phyloP scores from a whole-genome alignment of 1,139 yeast species.

The Hemisphaericaspora xylofermentans region DNA sequence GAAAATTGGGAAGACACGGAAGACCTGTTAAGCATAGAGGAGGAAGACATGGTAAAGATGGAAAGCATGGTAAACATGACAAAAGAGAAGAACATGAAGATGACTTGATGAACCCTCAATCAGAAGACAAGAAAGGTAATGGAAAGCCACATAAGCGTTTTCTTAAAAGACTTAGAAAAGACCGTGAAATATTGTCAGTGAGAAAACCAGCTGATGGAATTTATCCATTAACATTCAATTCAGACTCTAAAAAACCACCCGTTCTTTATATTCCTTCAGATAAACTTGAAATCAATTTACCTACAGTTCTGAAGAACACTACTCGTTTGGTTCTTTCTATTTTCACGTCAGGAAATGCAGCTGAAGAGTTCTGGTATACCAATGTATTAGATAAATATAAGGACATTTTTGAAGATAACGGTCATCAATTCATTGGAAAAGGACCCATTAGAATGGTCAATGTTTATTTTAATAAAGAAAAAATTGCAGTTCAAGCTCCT shows the following conservation, averaged over 20 bases:
- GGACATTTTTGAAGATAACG: slow-evolving; percentile 33
- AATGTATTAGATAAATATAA: slow-evolving; percentile 54
- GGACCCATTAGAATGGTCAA: slow-evolving; percentile 63
- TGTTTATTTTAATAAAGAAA: slow-evolving; percentile 49
- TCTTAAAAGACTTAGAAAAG: background rate
- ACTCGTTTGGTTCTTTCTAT: slow-evolving; percentile 59
- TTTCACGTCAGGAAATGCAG: slow-evolving; percentile 72
- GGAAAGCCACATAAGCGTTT: background rate
- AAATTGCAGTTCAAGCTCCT: slow-evolving; percentile 53
- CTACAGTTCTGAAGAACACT: slow-evolving; percentile 47
- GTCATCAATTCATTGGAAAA: slow-evolving; percentile 49
- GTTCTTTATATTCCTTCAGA: slow-evolving; percentile 43
- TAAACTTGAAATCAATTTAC: slow-evolving; percentile 35
- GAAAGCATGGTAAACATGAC: slow-evolving; percentile 1
- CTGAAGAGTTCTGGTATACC: slow-evolving; percentile 83
- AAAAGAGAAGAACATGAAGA: background rate
- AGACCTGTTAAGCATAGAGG: background rate
- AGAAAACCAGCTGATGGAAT: slow-evolving; percentile 33
- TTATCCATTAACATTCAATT: slow-evolving; percentile 28
- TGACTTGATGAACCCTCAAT: background rate
- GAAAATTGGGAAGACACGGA: slow-evolving; percentile 1
- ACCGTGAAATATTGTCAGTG: slow-evolving; percentile 20
- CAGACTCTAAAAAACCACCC: slow-evolving; percentile 26
- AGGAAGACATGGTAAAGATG: background rate
- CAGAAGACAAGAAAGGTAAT: background rate